Conservation (phyloP, 1,139 yeast genomes). For the Trichomonascaceae sp. region DNA sequence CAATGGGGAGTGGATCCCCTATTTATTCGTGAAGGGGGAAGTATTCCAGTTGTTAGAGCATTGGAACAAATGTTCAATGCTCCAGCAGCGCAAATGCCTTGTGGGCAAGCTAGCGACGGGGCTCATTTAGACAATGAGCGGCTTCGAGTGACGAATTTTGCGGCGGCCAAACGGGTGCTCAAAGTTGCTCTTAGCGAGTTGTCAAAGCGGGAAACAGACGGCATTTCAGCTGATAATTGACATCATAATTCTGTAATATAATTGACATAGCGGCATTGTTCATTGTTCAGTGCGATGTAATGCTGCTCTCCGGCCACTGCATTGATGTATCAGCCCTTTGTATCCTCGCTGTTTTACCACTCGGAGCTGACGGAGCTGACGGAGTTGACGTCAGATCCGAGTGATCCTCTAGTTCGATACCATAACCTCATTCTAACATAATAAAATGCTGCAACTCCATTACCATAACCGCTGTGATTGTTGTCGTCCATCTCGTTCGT, state of each 20-base stretch:
- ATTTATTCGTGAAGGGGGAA: conserved; percentile 91
- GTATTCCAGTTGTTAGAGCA: conserved; percentile 84
- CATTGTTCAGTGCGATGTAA: no score
- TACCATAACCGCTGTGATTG: conserved; percentile 14
- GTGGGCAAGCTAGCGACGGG: conserved; percentile 92
- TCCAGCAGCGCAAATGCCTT: conserved; percentile 91
- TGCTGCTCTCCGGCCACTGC: no score
- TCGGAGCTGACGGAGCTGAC: no score
- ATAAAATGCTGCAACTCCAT: no score
- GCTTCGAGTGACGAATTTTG: conserved; percentile 68
- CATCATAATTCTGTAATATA: no score
- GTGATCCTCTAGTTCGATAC: no score
- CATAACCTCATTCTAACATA: not conserved
- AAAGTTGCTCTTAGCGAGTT: conserved; percentile 14
- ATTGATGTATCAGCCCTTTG: no score
- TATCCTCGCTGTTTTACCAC: no score
- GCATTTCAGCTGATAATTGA: not conserved
- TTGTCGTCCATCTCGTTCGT: conserved; percentile 7
- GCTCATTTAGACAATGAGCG: conserved; percentile 91
- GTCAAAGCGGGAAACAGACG: not conserved
- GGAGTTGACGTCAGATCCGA: no score
- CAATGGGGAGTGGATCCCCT: conserved; percentile 75
- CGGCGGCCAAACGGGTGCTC: conserved; percentile 64
- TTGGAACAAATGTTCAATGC: conserved; percentile 78
- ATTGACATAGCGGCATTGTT: no score